A percentile compares a stretch with the other conserved stretches of the same genome.
Evolutionary conservation across 192 early-diverging fungal species (phyloP).

Genomic region (Entophlyctis helioformis): DNA sequence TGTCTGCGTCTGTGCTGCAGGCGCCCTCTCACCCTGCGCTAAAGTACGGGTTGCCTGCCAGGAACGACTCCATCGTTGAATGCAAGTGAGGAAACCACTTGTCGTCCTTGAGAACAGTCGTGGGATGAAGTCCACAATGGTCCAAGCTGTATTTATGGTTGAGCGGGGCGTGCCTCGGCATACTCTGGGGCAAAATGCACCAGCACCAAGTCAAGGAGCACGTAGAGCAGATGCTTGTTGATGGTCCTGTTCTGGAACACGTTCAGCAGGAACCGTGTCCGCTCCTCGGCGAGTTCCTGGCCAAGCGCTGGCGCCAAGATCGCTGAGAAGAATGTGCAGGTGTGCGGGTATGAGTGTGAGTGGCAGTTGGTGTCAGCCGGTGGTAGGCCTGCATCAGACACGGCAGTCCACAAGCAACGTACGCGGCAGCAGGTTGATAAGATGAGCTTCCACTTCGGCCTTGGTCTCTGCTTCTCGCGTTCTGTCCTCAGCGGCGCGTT

Average conservation of each 20-base stretch:
- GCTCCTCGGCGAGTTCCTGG: slow-evolving; percentile 5
- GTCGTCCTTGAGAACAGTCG: too few relatives aligned
- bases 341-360: background rate
- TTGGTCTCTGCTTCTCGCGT: background rate
- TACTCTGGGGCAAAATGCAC: slow-evolving; percentile 14
- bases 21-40: too few relatives aligned
- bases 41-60: too few relatives aligned
- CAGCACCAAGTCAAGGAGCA: slow-evolving; percentile 18
- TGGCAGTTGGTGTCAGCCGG: too few relatives aligned
- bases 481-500: background rate
- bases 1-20: too few relatives aligned
- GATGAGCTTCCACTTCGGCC: background rate
- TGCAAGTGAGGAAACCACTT: too few relatives aligned
- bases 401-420: background rate
- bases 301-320: slow-evolving; percentile 2
- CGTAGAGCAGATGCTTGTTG: slow-evolving; percentile 23
- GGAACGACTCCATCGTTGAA: too few relatives aligned
- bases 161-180: too few relatives aligned
- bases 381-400: too few relatives aligned
- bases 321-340: slow-evolving; percentile 1
- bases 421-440: background rate
- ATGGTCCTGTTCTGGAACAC: slow-evolving; percentile 17
- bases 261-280: slow-evolving; percentile 6
- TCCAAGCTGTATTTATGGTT: too few relatives aligned
- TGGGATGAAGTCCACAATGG: too few relatives aligned